A percentile compares a stretch with the other conserved stretches of the same genome.
These are phyloP conservation scores for Prunus persica DNA, from an alignment of 306 rosid species.

Conservation along the genomic window Prunus_persica_NCBIv2 NC_034009.1:45287001-45287500, in stretches of 20 bases:
- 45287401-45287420: neutral
- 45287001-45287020: conserved; percentile 55
- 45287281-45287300: neutral
- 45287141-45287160: neutral
- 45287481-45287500: neutral
- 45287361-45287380: neutral
- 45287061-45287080: conserved; percentile 90
- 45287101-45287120: neutral
- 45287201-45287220: neutral
- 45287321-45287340: neutral
- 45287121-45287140: neutral
- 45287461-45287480: neutral
- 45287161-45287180: neutral
- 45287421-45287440: neutral
- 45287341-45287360: neutral
- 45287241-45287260: neutral
- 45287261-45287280: neutral
- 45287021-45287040: conserved; percentile 56
- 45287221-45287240: neutral
- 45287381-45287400: neutral
- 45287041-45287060: conserved; percentile 68
- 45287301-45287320: neutral
- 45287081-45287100: conserved; percentile 69
- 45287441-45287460: neutral
- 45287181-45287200: neutral